phyloP scores from a whole-genome alignment of 2,329 filamentous ascomycete species.

The Didymella exigua region DNA sequence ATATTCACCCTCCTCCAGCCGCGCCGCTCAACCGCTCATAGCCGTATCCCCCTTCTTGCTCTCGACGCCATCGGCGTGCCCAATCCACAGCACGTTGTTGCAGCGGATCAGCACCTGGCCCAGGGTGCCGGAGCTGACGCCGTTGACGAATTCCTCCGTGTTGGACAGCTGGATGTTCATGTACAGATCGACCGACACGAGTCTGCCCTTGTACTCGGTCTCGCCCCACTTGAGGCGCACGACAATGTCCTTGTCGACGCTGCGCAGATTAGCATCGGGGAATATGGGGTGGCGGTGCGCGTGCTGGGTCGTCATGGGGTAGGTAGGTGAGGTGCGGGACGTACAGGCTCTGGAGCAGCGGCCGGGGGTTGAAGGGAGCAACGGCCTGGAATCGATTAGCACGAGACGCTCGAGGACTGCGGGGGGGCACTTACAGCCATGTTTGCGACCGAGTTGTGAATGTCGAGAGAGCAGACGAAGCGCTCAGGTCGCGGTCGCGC shows the following conservation, averaged over 20 bases:
- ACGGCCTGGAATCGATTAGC: slow-evolving; percentile 49
- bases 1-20: background rate
- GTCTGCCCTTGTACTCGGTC: slow-evolving; percentile 92
- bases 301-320: too few relatives aligned
- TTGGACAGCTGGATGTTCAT: slow-evolving; percentile 96
- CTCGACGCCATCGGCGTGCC: slow-evolving; percentile 56
- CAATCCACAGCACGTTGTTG: slow-evolving; percentile 98
- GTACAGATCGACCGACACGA: slow-evolving; percentile 95
- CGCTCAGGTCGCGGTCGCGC: slow-evolving; percentile 8
- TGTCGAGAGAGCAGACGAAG: background rate
- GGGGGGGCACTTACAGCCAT: slow-evolving; percentile 47
- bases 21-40: slow-evolving; percentile 48
- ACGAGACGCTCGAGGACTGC: background rate
- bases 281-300: too few relatives aligned
- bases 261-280: too few relatives aligned
- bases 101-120: slow-evolving; percentile 95
- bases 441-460: slow-evolving; percentile 24
- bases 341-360: slow-evolving; percentile 91
- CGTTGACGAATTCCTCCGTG: slow-evolving; percentile 90
- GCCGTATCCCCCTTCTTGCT: slow-evolving; percentile 49
- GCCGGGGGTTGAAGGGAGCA: slow-evolving; percentile 94
- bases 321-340: slow-evolving; percentile 32
- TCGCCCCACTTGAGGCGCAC: slow-evolving; percentile 98
- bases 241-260: slow-evolving; percentile 86
- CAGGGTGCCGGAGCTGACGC: slow-evolving; percentile 80